Evolutionary conservation across 2,329 filamentous ascomycete species (phyloP), one percentile per base, ranked within the genome.

Genomic region (Aspergillus hortae): DNA sequence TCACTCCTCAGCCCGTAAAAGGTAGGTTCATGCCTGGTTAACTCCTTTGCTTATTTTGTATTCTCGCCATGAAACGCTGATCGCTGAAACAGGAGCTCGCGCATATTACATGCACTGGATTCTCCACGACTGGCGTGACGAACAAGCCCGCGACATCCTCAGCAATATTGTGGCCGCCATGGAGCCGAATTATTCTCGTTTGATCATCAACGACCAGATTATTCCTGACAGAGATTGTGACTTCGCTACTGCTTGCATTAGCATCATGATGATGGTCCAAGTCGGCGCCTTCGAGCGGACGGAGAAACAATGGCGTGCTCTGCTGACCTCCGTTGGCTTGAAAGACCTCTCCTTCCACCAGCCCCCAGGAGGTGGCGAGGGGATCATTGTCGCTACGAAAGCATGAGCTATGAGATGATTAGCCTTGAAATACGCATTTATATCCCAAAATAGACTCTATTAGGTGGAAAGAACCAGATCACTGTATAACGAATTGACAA

Each of bases 131-230:
- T 66, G 59, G 54, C 33, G 54, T 4, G 57, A 65, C 25, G 43
- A 38, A 3, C 47, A 60, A 27, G 55, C 54, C 12, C 49, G 43
- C 15, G 25, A 44, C 4, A 66, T 65, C 49, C 55, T 64, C 6
- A 14, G 9, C 3, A 52, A 56, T 12, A 51, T 61, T 6, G 48
- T 47, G 9, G 53, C 27, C 2, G 56, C 57, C 40, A 65, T 66
- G 63, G 48, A 57, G 7, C 54, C 56, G 2, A 62, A 59, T 1
- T 59, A 61, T 25, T 65, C 61, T 3, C 51, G 50, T 2, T 45
- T 68, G 12, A 44, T 69, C 5, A 61, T 69, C 32, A 58, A 62
- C 40, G 67, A 69, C 11, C 55, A 51, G 6, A 58, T 69, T 17
- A 51, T 68, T 12, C 64, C 62, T 1, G 54, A 57, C 25, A 52